phyloP scores from a whole-genome alignment of 345 rosid species.

The Gynandropsis gynandra region DNA sequence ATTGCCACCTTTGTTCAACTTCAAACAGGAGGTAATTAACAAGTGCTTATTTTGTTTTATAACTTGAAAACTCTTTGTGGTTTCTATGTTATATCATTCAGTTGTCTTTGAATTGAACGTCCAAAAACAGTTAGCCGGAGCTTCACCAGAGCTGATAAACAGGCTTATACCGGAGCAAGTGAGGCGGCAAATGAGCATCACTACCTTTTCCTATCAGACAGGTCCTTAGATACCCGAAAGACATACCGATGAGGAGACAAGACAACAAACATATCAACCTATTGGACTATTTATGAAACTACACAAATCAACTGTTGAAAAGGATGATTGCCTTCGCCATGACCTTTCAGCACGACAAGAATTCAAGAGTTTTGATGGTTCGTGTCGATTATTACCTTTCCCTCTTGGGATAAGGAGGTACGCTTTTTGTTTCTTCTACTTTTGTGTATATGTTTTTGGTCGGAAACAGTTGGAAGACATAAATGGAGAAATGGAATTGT shows the following conservation, averaged over 20 bases:
- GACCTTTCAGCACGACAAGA: no score
- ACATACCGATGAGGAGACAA: background rate
- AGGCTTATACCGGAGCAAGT: slow-evolving; percentile 66
- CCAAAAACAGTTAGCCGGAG: slow-evolving; percentile 48
- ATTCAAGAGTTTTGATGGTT: no score
- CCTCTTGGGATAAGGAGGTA: slow-evolving; percentile 17
- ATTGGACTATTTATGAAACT: no score
- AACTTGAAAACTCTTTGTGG: no score
- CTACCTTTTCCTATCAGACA: slow-evolving; percentile 30
- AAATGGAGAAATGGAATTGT: slow-evolving; percentile 11
- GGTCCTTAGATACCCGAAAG: slow-evolving; percentile 26
- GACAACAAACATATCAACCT: no score
- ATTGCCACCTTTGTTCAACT: slow-evolving; percentile 62
- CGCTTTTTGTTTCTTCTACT: background rate
- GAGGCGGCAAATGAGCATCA: slow-evolving; percentile 39
- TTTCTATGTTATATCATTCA: background rate
- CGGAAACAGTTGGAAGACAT: slow-evolving; percentile 2
- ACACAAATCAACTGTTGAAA: no score
- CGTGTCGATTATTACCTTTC: slow-evolving; percentile 7
- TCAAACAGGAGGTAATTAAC: slow-evolving; percentile 53
- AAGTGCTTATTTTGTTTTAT: background rate
- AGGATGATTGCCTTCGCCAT: no score
- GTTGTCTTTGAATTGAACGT: background rate
- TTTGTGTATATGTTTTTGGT: slow-evolving; percentile 20
- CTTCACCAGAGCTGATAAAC: slow-evolving; percentile 58